Evolutionary conservation across 257 asterid species (phyloP), one percentile per base, ranked within the genome.

Genomic region (Haberlea rhodopensis): DNA sequence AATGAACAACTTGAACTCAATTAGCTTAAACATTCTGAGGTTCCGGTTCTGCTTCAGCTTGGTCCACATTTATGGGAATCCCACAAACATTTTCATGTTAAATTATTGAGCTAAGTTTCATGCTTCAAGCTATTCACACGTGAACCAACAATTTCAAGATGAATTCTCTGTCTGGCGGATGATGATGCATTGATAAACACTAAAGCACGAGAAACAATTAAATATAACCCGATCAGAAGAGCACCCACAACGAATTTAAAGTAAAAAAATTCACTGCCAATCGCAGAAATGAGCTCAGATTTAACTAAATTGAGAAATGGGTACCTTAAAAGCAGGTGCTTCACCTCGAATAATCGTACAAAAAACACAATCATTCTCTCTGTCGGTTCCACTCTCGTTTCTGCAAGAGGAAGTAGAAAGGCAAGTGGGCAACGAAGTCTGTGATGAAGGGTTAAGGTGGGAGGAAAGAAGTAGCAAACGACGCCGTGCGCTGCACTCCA

Each of bases 251-350:
- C n/a, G n/a, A n/a, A n/a, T n/a, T n/a, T n/a, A n/a, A 11, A 37
- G n/a, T 10, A 13, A 40, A 3, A n/a, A 40, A 40, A 6, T 31
- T n/a, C 23, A 18, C 19, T 20, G 5, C 20, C n/a, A 69, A 20
- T 24, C 34, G 32, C 66, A 65, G 25, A 25, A 48, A 53, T 13
- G 5, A 59, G 31, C 29, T 26, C 13, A 53, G 21, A 19, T 60
- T 62, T 48, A 34, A 34, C 31, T n/a, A 37, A 13, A 54, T 64
- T 22, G 24, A 61, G 48, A 67, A 40, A 32, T 5, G 73, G 8
- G 63, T 31, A 81, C 99, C 95, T 89, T 92, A 9, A 82, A 61
- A 71, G 96, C 85, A 23, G 95, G 90, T 34, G 91, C 84, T 73
- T 87, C 67, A 48, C 87, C 87, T 3, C 76, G 76, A 77, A 87